Evolutionary conservation across 306 rosid species (phyloP).

Genomic region (Medicago truncatula): DNA sequence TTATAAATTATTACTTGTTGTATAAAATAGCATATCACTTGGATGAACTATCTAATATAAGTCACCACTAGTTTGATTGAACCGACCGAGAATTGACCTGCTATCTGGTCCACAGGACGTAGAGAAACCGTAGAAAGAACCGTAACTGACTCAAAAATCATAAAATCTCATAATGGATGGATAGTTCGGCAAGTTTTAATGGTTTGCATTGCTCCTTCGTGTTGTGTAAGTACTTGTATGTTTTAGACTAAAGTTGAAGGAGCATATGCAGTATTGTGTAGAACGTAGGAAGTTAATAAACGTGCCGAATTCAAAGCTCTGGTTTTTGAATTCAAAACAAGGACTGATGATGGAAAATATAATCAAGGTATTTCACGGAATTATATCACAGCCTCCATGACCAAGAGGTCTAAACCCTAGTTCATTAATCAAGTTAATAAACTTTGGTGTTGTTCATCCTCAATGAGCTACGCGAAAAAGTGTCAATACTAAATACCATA

Average conservation of each 20-base stretch:
- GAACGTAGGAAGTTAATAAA: conserved; percentile 12
- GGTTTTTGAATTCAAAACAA: conserved; percentile 6
- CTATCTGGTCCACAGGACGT: background rate
- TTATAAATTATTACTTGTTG: background rate
- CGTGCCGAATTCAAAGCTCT: background rate
- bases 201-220: too few relatives aligned
- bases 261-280: conserved; percentile 14
- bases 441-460: background rate
- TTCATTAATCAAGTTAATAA: background rate
- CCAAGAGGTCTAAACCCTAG: background rate
- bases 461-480: background rate
- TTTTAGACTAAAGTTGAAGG: background rate
- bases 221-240: background rate
- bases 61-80: background rate
- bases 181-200: too few relatives aligned
- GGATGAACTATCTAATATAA: background rate
- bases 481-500: conserved; percentile 3
- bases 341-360: conserved; percentile 11
- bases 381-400: background rate
- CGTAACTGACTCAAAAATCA: too few relatives aligned
- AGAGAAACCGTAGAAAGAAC: too few relatives aligned
- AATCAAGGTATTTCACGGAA: conserved; percentile 1
- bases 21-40: background rate
- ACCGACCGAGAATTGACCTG: background rate
- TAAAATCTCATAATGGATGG: too few relatives aligned